A percentile compares a stretch with the other conserved stretches of the same genome.
Conservation (phyloP, 768 basidiomycete genomes). For the Mycena latifolia region DNA sequence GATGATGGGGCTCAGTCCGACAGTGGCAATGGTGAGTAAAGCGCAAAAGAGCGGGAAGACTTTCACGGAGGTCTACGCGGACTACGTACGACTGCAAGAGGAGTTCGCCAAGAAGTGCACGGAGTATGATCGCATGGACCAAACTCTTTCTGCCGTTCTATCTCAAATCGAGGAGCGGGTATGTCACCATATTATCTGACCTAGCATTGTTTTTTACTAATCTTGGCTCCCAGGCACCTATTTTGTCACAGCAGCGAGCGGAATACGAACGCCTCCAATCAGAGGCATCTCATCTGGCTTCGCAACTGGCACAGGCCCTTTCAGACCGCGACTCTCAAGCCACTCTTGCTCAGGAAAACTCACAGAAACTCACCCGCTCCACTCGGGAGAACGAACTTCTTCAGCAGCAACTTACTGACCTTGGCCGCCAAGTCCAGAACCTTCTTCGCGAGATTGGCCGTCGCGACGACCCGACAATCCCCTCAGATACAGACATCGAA, state of each 20-base stretch:
- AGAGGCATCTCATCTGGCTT: slow-evolving; percentile 84
- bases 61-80: slow-evolving; percentile 94
- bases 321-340: slow-evolving; percentile 79
- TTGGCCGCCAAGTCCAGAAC: slow-evolving; percentile 86
- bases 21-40: slow-evolving; percentile 86
- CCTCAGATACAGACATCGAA: slow-evolving; percentile 73
- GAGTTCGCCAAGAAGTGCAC: slow-evolving; percentile 81
- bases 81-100: slow-evolving; percentile 89
- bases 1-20: slow-evolving; percentile 84
- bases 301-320: slow-evolving; percentile 82
- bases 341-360: slow-evolving; percentile 65
- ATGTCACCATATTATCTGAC: slow-evolving; percentile 42
- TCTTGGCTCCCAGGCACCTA: slow-evolving; percentile 75
- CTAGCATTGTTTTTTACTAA: slow-evolving; percentile 11
- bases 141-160: slow-evolving; percentile 82
- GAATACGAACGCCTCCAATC: slow-evolving; percentile 89
- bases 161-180: slow-evolving; percentile 94
- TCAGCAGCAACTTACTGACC: slow-evolving; percentile 82
- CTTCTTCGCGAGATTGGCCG: slow-evolving; percentile 85
- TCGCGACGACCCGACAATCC: slow-evolving; percentile 86
- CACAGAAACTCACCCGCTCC: slow-evolving; percentile 72
- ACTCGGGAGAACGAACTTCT: slow-evolving; percentile 75
- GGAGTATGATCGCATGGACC: slow-evolving; percentile 89
- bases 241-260: slow-evolving; percentile 88
- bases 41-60: slow-evolving; percentile 88